Evolutionary conservation across 495 filamentous ascomycete species (phyloP).

Genomic region (Mytilinidion resinicola): DNA sequence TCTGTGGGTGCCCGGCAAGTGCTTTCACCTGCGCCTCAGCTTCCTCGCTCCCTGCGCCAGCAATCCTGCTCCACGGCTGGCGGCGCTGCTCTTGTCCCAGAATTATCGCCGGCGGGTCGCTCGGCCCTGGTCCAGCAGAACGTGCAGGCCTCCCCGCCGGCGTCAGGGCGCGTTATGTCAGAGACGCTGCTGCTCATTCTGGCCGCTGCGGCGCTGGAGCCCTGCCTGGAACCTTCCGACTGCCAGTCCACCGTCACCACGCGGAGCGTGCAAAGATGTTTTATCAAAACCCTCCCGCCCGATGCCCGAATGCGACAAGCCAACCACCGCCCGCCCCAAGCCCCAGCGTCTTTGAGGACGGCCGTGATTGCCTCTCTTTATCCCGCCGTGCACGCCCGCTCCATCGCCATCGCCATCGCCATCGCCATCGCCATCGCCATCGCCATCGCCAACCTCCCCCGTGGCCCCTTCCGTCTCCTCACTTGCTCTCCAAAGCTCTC

Average conservation of each 20-base stretch:
- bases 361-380: constrained; percentile 3
- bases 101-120: constrained; percentile 14
- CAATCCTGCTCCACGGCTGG: constrained; percentile 8
- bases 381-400: background rate
- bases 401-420: background rate
- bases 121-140: constrained; percentile 1
- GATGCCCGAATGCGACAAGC: constrained; percentile 17
- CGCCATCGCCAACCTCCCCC: background rate
- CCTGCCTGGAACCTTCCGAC: constrained; percentile 30
- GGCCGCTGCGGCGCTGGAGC: constrained; percentile 16
- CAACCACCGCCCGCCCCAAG: constrained; percentile 5
- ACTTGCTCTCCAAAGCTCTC: constrained; percentile 12
- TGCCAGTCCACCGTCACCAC: constrained; percentile 18
- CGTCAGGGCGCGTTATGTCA: constrained; percentile 21
- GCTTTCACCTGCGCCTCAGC: too few species aligned
- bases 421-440: background rate
- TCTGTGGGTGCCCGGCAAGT: too few species aligned
- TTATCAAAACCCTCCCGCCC: constrained; percentile 29
- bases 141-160: constrained; percentile 3
- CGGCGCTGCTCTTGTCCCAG: constrained; percentile 16
- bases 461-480: constrained; percentile 14
- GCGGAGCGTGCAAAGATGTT: constrained; percentile 22
- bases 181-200: constrained; percentile 26
- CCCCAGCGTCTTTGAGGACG: constrained; percentile 9
- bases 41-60: background rate